Evolutionary conservation across 2,329 filamentous ascomycete species (phyloP).

Genomic region (Fusarium sp.): DNA sequence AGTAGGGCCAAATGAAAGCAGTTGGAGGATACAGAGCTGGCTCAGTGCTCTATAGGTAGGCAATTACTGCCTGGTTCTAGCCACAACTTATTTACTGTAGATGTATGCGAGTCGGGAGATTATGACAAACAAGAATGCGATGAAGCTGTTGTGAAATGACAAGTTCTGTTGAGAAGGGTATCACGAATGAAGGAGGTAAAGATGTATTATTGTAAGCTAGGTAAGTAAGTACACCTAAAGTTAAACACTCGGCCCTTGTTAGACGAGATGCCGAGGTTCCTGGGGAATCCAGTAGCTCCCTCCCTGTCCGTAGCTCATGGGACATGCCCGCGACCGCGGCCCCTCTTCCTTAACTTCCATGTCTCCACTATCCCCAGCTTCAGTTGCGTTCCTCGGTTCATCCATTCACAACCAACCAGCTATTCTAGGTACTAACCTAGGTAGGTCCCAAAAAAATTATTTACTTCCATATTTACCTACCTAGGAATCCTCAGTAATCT

Average conservation of each 20-base stretch:
- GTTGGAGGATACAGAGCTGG: not conserved
- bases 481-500: not conserved
- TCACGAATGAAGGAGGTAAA: slow-evolving; percentile 8
- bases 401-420: not conserved
- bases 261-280: slow-evolving; percentile 42
- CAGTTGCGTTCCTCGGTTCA: slow-evolving; percentile 15
- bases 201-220: not conserved
- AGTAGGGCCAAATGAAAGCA: not conserved
- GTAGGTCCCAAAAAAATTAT: not conserved
- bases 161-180: slow-evolving; percentile 1
- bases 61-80: not conserved
- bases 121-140: not conserved
- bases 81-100: not conserved
- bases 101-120: not conserved
- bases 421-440: not conserved
- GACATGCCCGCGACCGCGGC: not conserved
- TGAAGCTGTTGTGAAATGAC: not conserved
- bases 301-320: not conserved
- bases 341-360: slow-evolving; percentile 37
- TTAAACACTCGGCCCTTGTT: slow-evolving; percentile 21
- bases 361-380: slow-evolving; percentile 28
- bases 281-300: slow-evolving; percentile 10
- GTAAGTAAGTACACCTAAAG: not conserved
- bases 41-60: not conserved
- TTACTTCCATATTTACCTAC: not conserved